Base-by-base conservation (phyloP, 1,284 basidiomycete genomes). In the Thecaphora frezii region DNA sequence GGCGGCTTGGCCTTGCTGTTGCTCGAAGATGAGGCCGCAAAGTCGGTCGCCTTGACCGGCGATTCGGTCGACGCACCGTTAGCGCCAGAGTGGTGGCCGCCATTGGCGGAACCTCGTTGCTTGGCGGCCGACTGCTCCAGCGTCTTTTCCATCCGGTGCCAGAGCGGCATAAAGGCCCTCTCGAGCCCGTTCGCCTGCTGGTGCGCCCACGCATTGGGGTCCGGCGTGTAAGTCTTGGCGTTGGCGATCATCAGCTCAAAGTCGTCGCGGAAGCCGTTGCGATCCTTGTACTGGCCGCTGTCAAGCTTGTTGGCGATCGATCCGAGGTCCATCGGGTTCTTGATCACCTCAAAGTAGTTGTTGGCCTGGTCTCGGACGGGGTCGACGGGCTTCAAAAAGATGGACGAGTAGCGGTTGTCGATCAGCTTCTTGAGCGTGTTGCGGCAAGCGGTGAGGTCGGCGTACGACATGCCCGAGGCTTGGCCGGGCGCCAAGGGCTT, bases 281-380 rank as follows among this genome's bases (percentile, higher is more conserved):
- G 87, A 71, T 90, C 86, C 58, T 86, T 85, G 82, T 97, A 98
- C 49, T 76, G 66, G 0, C 92, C 92, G 57, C 85, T 86, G 71
- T 91, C 88, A 23, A 98, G 82, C 80, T 96, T 97, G 50, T 89
- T 89, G 21, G 84, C 83, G 82, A 96, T 90, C 0, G 92, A 93
- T 46, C 87, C 87, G 14, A 98, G 83, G 78, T 99, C 94, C 91
- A 99, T 97, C 0, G 96, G 94, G 16, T 88, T 83, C 78, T 90
- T 89, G 80, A 99, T 89, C 54, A 94, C 82, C 48, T 89, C 86
- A 71, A 92, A 91, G 80, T 97, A 97, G 51, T 78, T 61, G 3
- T 72, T 73, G 21, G 72, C 76, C 50, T 69, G 58, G 33, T 78
- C 77, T 26, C 79, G 77, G 48, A 81, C 76, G 1, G 80, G 80